phyloP scores from a whole-genome alignment of 306 rosid species.

The Malus sylvestris region DNA sequence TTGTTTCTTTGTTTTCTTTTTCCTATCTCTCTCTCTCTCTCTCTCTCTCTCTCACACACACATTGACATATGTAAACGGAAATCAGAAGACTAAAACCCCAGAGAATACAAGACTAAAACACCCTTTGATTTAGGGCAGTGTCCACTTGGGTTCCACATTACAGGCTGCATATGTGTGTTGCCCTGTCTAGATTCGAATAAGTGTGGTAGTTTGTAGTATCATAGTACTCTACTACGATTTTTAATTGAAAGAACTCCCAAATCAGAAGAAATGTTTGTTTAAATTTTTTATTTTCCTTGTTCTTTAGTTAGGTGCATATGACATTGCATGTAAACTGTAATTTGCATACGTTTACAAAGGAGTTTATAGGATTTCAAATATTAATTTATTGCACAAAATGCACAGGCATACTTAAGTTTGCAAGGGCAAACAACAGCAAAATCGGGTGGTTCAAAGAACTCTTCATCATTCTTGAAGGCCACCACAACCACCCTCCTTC shows the following conservation, averaged over 20 bases:
- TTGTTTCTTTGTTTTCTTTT: background rate
- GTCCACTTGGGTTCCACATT: background rate
- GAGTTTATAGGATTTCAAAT: conserved; percentile 12
- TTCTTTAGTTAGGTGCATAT: conserved; percentile 1
- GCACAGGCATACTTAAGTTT: conserved; percentile 65
- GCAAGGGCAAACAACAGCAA: conserved; percentile 45
- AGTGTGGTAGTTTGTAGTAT: background rate
- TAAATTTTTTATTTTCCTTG: background rate
- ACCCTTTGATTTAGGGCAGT: no score
- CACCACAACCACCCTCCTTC: conserved; percentile 80
- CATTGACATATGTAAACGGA: background rate
- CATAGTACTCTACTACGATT: background rate
- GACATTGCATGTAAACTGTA: background rate
- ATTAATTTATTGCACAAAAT: conserved; percentile 17
- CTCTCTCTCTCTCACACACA: background rate
- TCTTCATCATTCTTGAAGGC: conserved; percentile 85
- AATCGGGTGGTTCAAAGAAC: conserved; percentile 56
- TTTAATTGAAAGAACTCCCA: background rate
- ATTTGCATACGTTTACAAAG: conserved; percentile 5
- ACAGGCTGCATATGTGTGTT: background rate
- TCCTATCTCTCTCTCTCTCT: background rate
- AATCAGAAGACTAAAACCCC: no score
- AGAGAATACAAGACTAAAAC: no score
- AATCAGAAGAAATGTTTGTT: background rate
- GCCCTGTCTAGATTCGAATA: background rate